A percentile compares a stretch with the other conserved stretches of the same genome.
phyloP scores from a whole-genome alignment of 2,329 filamentous ascomycete species.

The Thermothelomyces thermophilus region DNA sequence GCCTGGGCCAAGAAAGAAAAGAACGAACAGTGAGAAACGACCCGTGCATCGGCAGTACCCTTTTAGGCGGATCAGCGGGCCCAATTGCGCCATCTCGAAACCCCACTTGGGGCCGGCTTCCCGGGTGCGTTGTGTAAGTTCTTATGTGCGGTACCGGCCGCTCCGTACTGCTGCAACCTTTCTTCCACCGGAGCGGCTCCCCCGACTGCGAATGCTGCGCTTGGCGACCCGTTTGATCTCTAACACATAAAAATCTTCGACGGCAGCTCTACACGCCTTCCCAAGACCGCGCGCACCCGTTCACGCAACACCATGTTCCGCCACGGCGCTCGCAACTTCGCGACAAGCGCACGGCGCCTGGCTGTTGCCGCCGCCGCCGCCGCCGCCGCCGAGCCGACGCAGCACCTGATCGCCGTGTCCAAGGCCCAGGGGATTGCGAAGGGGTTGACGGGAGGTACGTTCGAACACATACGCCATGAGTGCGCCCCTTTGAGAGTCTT shows the following conservation, averaged over 20 bases:
- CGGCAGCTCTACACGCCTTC: neutral
- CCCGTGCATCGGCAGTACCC: neutral
- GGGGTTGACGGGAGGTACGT: constrained; percentile 73
- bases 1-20: too few species aligned
- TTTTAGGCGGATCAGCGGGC: constrained; percentile 15
- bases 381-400: constrained; percentile 38
- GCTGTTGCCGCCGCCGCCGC: constrained; percentile 37
- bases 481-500: too few species aligned
- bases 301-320: constrained; percentile 53
- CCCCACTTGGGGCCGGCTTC: constrained; percentile 12
- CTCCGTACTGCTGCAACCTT: neutral
- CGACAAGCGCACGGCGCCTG: constrained; percentile 52
- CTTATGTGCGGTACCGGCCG: neutral
- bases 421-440: constrained; percentile 72
- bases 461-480: neutral
- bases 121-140: neutral
- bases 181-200: neutral
- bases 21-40: too few species aligned
- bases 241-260: neutral
- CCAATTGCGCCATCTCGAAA: constrained; percentile 22
- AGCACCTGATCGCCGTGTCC: constrained; percentile 66
- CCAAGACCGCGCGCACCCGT: neutral
- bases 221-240: neutral
- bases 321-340: constrained; percentile 60
- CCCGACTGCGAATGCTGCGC: neutral